Evolutionary conservation across 768 basidiomycete genomes (phyloP), one percentile per base, ranked within the genome.

Genomic region (Kwoniella heveanensis): DNA sequence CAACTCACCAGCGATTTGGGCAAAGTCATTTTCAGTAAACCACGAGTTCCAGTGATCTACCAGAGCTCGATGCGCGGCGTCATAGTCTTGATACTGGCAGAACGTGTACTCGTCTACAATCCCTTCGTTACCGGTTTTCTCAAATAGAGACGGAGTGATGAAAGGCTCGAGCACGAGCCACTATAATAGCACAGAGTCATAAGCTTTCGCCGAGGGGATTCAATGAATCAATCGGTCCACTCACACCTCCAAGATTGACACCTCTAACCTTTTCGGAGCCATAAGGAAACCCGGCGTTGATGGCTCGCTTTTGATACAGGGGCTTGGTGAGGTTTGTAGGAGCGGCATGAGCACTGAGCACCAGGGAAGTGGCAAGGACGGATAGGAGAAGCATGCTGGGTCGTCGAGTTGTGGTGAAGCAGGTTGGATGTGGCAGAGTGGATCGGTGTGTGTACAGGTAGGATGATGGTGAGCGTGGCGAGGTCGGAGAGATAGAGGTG

Each of bases 11-110:
- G 72, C 71, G 46, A 79, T 76, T 60, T 72, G 72, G 27, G 57
- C 55, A 62, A 80, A 76, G 63, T 83, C 82, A 49, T 72, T 75
- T 58, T 82, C 79, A 1, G 81, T 81, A 54, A 81, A 72, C 71
- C 77, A 82, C 8, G 73, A 78, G 53, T 72, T 66, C 78, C 78
- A 79, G 57, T 76, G 74, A 9, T 73, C 54, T 24, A 71, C 70
- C 62, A 79, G 47, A 4, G 68, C 65, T 39, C 60, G 37, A 32
- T 64, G 65, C 53, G 67, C 69, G 24, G 56, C 65, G 32, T 60
- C 60, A 22, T 81, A 46, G 55, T 78, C 71, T 49, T 79, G 78
- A 46, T 71, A 73, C 44, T 69, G 66, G 47, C 69, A 63, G 63
- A 80, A 78, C 0, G 79, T 80, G 57, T 68, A 80, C 64, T 80